Base-by-base conservation (phyloP, 2,329 filamentous ascomycete species). In the Purpureocillium lavendulum region DNA sequence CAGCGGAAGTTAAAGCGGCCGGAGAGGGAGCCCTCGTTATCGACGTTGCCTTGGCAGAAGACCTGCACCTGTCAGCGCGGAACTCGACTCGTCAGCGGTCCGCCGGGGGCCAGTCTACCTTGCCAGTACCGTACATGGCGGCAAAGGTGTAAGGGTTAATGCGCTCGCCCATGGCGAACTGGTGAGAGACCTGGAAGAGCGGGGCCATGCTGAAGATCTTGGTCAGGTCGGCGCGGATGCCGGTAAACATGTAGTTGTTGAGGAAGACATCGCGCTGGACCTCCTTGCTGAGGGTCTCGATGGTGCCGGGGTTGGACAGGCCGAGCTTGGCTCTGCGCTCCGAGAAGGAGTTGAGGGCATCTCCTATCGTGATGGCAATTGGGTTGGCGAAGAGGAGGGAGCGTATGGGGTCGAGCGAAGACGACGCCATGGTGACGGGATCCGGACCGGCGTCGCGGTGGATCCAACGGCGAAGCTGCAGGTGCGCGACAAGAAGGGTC, bases 141-240 rank as follows among this genome's bases (percentile, higher is more conserved):
- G 88, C 87, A 67, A 97, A 95, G 40, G 87, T 87, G 67, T 98
- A 98, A 30, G 92, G 92, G 61, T 89, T 89, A 62, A 94, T 73
- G 51, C 84, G 81, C 66, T 95, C 87, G 53, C 92, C 90, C 78
- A 96, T 87, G 40, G 90, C 84, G 64, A 98, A 92, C 54, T 92
- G 87, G 70, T 98, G 92, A 49, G 90, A 96, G 53, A 96, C 85
- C 68, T 97, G 90, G 75, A 98, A 98, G 51, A 97, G 71, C 42
- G 92, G 92, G 42, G 82, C 79, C 62, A 94, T 79, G 75, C 88
- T 92, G 69, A 97, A 94, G 59, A 87, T 82, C 75, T 96, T 97
- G 61, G 88, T 96, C 61, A 97, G 73, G 66, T 98, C 92, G 62
- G 90, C 94, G 60, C 90, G 86, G 63, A 98, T 77, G 56, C 92